A percentile compares a stretch with the other conserved stretches of the same genome.
Evolutionary conservation across 139 green algal genomes (phyloP).

Genomic region (Marvania coccoides): DNA sequence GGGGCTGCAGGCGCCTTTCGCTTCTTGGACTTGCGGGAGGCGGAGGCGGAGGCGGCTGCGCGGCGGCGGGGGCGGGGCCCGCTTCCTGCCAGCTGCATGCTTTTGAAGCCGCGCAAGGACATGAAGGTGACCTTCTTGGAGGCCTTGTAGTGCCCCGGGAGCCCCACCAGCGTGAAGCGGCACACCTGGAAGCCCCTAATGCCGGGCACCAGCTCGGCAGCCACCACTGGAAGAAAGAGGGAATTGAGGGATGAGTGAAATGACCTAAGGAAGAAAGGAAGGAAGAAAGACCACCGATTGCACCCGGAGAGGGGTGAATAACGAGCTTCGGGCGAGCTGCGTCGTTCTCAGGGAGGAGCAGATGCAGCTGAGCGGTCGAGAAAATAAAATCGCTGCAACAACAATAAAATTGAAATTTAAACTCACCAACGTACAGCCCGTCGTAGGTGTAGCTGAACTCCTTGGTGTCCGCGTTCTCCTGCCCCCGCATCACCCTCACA

Average conservation of each 20-base stretch:
- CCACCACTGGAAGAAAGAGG: too few species aligned
- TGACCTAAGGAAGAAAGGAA: too few species aligned
- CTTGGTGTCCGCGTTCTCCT: background rate
- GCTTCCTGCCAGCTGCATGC: slow-evolving; percentile 2
- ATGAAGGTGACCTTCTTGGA: slow-evolving; percentile 11
- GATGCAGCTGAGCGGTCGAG: too few species aligned
- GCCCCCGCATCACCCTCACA: slow-evolving; percentile 36
- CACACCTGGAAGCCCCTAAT: slow-evolving; percentile 18
- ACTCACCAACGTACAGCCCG: slow-evolving; percentile 40
- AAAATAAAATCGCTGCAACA: too few species aligned
- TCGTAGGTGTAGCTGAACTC: slow-evolving; percentile 45
- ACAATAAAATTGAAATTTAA: too few species aligned
- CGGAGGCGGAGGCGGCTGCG: background rate
- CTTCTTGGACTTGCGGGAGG: background rate
- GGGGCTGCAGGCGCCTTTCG: background rate
- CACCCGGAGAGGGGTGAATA: too few species aligned
- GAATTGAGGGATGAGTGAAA: too few species aligned
- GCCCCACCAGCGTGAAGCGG: slow-evolving; percentile 41
- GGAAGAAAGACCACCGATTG: too few species aligned
- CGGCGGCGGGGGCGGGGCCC: background rate
- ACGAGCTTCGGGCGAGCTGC: too few species aligned
- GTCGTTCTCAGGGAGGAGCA: too few species aligned
- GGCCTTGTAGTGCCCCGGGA: slow-evolving; percentile 32
- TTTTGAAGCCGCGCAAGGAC: slow-evolving; percentile 8
- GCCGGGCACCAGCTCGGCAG: background rate